These are phyloP conservation scores for Brassica balearica DNA, from an alignment of 441 rosid genomes.

Conservation along the genomic window DNA sequence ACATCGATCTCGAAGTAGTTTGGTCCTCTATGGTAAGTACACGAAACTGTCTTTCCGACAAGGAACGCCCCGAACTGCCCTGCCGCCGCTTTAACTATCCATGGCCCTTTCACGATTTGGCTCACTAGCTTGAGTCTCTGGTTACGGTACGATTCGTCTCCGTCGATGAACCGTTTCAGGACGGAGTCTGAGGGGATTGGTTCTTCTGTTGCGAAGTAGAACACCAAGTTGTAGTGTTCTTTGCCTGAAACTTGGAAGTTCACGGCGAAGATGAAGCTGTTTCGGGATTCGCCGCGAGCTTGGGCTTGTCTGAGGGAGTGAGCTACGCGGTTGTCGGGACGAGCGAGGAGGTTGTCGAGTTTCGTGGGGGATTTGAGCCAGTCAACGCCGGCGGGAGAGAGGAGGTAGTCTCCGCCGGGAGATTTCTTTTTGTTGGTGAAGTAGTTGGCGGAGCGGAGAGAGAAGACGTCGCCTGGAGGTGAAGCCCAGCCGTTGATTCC, in stretches of 20 bases:
- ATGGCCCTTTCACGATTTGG: conserved; percentile 77
- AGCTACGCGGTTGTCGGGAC: conserved; percentile 72
- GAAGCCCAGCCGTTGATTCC: conserved; percentile 88
- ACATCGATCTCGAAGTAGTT: conserved; percentile 84
- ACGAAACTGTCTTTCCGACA: conserved; percentile 60
- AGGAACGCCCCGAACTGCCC: conserved; percentile 45
- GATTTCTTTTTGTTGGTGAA: conserved; percentile 61
- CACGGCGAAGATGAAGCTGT: conserved; percentile 68
- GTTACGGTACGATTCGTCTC: conserved; percentile 65
- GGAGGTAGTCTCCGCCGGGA: conserved; percentile 69
- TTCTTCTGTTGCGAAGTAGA: conserved; percentile 68
- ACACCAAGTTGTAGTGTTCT: conserved; percentile 66
- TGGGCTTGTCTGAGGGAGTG: conserved; percentile 52
- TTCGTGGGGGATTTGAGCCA: conserved; percentile 64
- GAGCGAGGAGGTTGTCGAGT: conserved; percentile 72
- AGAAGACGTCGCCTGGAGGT: conserved; percentile 72
- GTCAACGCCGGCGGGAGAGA: conserved; percentile 80
- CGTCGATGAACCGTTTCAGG: conserved; percentile 62
- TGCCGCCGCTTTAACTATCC: conserved; percentile 73
- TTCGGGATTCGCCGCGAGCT: conserved; percentile 39
- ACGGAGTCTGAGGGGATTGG: conserved; percentile 53
- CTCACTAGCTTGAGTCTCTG: conserved; percentile 74
- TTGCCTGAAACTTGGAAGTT: conserved; percentile 76
- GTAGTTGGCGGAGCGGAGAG: conserved; percentile 61
- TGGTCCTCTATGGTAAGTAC: conserved; percentile 68